A percentile compares a stretch with the other conserved stretches of the same genome.
These are phyloP conservation scores for Aechmea fasciata DNA, from an alignment of 176 grass and related monocot genomes.

Conservation along the genomic window DNA sequence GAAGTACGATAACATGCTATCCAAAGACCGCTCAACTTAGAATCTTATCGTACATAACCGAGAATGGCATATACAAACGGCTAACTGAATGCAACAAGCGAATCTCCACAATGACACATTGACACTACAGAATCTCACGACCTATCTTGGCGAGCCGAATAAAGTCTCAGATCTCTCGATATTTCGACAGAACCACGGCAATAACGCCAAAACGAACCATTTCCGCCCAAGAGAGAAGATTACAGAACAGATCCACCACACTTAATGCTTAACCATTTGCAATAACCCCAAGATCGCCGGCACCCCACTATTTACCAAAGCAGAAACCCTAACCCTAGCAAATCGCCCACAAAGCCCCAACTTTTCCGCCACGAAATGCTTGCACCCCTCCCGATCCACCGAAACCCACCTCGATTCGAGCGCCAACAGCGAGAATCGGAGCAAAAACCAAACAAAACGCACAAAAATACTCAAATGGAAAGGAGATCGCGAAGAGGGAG, in stretches of 20 bases:
- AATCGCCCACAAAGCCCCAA: not conserved
- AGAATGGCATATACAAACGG: too few species aligned
- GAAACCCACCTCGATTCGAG: not conserved
- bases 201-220: not conserved
- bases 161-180: not conserved
- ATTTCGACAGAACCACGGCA: not conserved
- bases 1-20: too few species aligned
- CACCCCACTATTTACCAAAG: not conserved
- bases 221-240: not conserved
- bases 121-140: not conserved
- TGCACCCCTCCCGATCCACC: slow-evolving; percentile 15
- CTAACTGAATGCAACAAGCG: too few species aligned
- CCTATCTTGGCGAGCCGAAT: not conserved
- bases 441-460: not conserved
- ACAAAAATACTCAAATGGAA: not conserved
- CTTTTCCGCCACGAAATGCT: not conserved
- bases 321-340: slow-evolving; percentile 2
- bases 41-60: too few species aligned
- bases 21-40: too few species aligned
- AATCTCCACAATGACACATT: not conserved
- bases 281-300: not conserved
- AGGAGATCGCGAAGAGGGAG: not conserved
- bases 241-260: not conserved
- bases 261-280: not conserved
- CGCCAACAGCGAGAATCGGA: slow-evolving; percentile 29